Percentiles rank a stretch among this genome's conserved stretches.
Evolutionary conservation across 768 basidiomycete genomes (phyloP).

Genomic region (Tricholoma sp.): DNA sequence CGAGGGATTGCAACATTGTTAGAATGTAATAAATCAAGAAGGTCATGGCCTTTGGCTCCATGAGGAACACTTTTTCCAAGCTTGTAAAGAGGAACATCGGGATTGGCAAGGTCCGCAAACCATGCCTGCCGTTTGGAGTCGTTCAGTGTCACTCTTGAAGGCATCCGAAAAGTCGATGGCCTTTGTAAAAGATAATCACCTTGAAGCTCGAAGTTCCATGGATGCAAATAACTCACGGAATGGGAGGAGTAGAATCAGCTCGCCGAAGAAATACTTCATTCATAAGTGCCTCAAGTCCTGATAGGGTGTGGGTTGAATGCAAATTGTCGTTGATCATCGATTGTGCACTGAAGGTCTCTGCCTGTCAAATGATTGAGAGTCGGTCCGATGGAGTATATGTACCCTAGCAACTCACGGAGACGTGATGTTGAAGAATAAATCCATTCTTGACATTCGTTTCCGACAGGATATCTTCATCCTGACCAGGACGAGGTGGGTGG

Average conservation of each 20-base stretch:
- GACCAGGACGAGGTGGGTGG: constrained; percentile 66
- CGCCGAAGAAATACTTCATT: constrained; percentile 67
- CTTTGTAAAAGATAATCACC: constrained; percentile 28
- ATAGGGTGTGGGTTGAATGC: constrained; percentile 45
- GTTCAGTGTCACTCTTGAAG: constrained; percentile 76
- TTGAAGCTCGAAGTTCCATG: background rate
- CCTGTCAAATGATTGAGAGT: constrained; percentile 30
- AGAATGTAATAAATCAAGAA: constrained; percentile 72
- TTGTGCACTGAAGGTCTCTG: constrained; percentile 59
- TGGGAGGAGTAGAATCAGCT: constrained; percentile 45
- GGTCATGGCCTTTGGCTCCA: constrained; percentile 79
- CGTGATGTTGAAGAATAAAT: constrained; percentile 45
- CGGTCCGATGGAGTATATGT: background rate
- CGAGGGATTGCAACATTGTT: constrained; percentile 75
- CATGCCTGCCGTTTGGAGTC: constrained; percentile 76
- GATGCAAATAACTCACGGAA: constrained; percentile 51
- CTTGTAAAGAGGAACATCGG: constrained; percentile 74
- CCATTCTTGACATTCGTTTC: constrained; percentile 63
- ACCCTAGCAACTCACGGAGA: constrained; percentile 43
- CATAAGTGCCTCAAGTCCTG: constrained; percentile 69
- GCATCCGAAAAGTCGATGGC: constrained; percentile 68
- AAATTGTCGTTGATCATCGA: constrained; percentile 46
- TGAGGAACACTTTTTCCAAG: constrained; percentile 84
- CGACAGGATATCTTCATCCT: constrained; percentile 71
- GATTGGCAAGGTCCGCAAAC: constrained; percentile 80